Evolutionary conservation across 257 asterid genomes (phyloP), one percentile per base, ranked within the genome.

Genomic region (Ocimum tenuiflorum): DNA sequence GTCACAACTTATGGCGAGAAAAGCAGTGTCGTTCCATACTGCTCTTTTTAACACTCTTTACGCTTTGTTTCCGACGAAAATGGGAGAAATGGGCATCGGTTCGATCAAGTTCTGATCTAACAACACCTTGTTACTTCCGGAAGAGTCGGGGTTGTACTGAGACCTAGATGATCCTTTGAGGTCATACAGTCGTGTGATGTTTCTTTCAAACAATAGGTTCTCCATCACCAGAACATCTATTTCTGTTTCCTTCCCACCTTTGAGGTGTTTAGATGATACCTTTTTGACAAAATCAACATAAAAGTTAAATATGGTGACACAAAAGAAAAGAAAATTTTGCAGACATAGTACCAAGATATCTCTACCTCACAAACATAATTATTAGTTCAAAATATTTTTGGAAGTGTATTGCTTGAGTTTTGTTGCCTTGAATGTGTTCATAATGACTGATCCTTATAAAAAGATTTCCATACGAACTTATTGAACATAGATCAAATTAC

Each of bases 21-120:
- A 94, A 33, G 94, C 87, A 51, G 99, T 88, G 67, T 94, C 99
- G 29, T 90, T 94, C 99, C 99, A 94, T 53, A 94, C 95, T 22
- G 99, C 97, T 82, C 99, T 79, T 77, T 90, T 95, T 59, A 94
- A 57, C 14, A 84, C 68, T 72, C 95, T 77, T 77, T 88, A 89
- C 72, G 97, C 97, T 79, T 85, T 94, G 73, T 85, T 85, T 53
- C 99, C 96, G 8, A 92, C 95, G 74, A 92, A 92, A 33, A 92
- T 89, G 2, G 99, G 99, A 76, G 89, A 86, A 49, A 97, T 92
- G 72, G 99, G 97, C 99, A 92, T 89, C 51, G 97, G 85, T 78
- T 92, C 99, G 46, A 92, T 87, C 83, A 89, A 83, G 79, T 92
- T 92, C 83, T 92, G 96, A 67, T 92, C 99, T 80, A 92, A 73